Evolutionary conservation across 805 yeast species (phyloP).

Genomic region (Pichia occidentalis): DNA sequence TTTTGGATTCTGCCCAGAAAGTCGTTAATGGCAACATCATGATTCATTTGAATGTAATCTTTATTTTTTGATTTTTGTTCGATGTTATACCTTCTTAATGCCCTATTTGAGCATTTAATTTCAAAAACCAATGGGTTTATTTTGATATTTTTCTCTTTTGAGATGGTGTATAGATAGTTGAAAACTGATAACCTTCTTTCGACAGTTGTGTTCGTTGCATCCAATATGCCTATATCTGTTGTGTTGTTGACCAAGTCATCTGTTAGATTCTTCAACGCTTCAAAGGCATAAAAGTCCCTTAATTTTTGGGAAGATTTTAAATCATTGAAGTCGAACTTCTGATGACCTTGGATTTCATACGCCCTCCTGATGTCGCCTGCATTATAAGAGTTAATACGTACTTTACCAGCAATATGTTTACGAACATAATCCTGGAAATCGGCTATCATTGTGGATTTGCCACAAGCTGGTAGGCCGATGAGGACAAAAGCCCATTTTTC

Average conservation of each 20-base stretch:
- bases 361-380: slow-evolving; percentile 48
- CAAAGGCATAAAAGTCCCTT: slow-evolving; percentile 92
- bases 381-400: slow-evolving; percentile 34
- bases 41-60: slow-evolving; percentile 51
- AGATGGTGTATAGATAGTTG: slow-evolving; percentile 45
- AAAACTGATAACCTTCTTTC: slow-evolving; percentile 51
- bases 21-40: slow-evolving; percentile 49
- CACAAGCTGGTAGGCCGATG: slow-evolving; percentile 93
- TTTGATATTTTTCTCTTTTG: slow-evolving; percentile 36
- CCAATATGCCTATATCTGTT: slow-evolving; percentile 89
- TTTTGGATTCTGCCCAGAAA: slow-evolving; percentile 50
- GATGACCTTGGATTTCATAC: slow-evolving; percentile 21
- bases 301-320: slow-evolving; percentile 44
- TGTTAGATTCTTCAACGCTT: slow-evolving; percentile 72
- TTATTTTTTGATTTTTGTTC: slow-evolving; percentile 56
- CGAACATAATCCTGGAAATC: slow-evolving; percentile 24
- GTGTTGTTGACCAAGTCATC: slow-evolving; percentile 65
- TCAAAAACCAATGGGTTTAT: slow-evolving; percentile 51
- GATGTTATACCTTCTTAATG: slow-evolving; percentile 51
- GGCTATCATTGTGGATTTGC: slow-evolving; percentile 53
- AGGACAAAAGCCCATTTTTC: slow-evolving; percentile 30
- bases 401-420: slow-evolving; percentile 10
- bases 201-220: slow-evolving; percentile 60
- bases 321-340: slow-evolving; percentile 26
- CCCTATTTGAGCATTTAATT: slow-evolving; percentile 48